Base-by-base conservation (phyloP, 176 grass and related monocot species). In the Avena atlantica region DNA sequence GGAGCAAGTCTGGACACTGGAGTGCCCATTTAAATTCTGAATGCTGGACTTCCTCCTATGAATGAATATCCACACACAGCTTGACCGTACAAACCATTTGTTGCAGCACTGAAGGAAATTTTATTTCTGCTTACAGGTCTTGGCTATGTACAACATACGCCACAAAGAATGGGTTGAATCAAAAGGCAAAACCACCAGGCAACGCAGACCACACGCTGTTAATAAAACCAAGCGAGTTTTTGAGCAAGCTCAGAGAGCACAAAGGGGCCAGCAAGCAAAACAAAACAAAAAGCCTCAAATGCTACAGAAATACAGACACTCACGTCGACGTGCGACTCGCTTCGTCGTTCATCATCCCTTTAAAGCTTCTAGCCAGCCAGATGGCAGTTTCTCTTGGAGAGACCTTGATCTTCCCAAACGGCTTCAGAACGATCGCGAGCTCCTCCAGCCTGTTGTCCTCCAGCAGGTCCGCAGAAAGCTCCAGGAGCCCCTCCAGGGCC, bases 311-410 rank as follows among this genome's bases (percentile, higher is more conserved):
- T 23, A 72, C 74, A 50, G 57, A 45, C 3, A 45, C 12, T 93
- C 86, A 92, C 70, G 19, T 64, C 0, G 83, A 86, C 40, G 29
- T 83, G 37, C 89, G 90, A 49, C 78, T 87, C 53, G 88, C 42
- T 40, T 96, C 92, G 0, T 99, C 97, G 55, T 74, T 96, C 97
- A 99, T 99, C 94, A 96, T 94, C 79, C 97, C 97, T 88, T 96
- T 96, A 60, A 99, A 99, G 53, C 97, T 99, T 92, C 95, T 96
- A 7, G 94, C 97, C 78, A 99, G 80, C 97, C 97, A 99, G 57
- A 99, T 99, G 0, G 94, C 94, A 0, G 97, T 99, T 85, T 99
- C 97, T 90, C 97, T 64, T 6, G 94, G 97, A 15, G 97, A 99
- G 10, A 99, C 97, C 90, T 99, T 99, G 51, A 89, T 88, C 87